Percentiles rank a stretch among this genome's conserved stretches.
Conservation (phyloP, 371 early-diverging fungal genomes). For the Syncephalastrum contaminatum region DNA sequence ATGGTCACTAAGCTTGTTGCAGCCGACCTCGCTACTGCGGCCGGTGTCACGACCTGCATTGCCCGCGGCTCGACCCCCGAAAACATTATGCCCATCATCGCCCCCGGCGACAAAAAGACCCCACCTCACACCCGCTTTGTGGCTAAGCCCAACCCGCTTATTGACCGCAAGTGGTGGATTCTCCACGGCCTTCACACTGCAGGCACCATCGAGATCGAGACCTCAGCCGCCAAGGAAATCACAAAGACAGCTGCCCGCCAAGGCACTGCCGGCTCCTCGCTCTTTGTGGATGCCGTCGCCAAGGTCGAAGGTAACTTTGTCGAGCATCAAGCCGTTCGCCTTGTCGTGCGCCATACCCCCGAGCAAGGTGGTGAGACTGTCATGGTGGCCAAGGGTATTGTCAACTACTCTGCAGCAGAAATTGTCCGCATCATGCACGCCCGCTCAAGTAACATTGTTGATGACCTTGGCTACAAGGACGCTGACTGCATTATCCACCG, state of each 20-base stretch:
- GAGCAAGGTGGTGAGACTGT: slow-evolving; percentile 46
- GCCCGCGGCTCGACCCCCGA: slow-evolving; percentile 77
- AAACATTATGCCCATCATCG: slow-evolving; percentile 72
- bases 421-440: slow-evolving; percentile 81
- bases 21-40: slow-evolving; percentile 93
- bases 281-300: slow-evolving; percentile 86
- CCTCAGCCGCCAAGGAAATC: slow-evolving; percentile 73
- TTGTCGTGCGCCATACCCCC: slow-evolving; percentile 53
- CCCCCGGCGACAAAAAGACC: slow-evolving; percentile 42
- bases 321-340: slow-evolving; percentile 82
- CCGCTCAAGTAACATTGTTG: slow-evolving; percentile 73
- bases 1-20: slow-evolving; percentile 97
- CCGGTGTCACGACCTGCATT: slow-evolving; percentile 88
- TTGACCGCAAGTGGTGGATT: slow-evolving; percentile 94
- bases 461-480: slow-evolving; percentile 86
- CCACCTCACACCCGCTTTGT: slow-evolving; percentile 78
- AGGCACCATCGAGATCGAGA: slow-evolving; percentile 78
- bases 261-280: slow-evolving; percentile 20
- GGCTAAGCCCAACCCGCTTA: slow-evolving; percentile 72
- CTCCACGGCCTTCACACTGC: slow-evolving; percentile 81
- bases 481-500: slow-evolving; percentile 84
- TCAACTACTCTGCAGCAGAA: slow-evolving; percentile 85
- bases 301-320: slow-evolving; percentile 81
- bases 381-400: slow-evolving; percentile 86
- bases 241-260: slow-evolving; percentile 47